These are phyloP conservation scores for Cercospora citrullina DNA, from an alignment of 2,329 filamentous ascomycete genomes.

Conservation along the genomic window DNA sequence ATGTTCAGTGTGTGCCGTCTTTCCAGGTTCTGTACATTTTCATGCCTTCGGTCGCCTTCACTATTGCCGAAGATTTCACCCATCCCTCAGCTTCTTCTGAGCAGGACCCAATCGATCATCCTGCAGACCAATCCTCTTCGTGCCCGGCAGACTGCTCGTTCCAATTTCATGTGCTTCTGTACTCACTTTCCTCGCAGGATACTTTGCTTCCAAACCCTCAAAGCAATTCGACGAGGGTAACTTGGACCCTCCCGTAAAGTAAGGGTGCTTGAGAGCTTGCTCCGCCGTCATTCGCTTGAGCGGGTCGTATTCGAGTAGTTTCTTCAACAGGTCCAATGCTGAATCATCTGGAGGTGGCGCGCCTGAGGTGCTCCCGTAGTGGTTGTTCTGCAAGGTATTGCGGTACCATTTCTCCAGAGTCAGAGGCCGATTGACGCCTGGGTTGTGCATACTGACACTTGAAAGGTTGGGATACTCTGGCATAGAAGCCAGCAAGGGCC, in stretches of 20 bases:
- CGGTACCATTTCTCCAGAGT: constrained; percentile 69
- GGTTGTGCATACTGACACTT: constrained; percentile 46
- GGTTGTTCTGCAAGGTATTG: constrained; percentile 49
- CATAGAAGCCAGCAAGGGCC: constrained; percentile 82
- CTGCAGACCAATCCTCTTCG: constrained; percentile 80
- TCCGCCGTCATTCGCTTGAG: constrained; percentile 83
- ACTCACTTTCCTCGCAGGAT: constrained; percentile 87
- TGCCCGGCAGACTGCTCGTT: constrained; percentile 84
- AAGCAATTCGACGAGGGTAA: constrained; percentile 79
- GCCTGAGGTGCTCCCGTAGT: constrained; percentile 41
- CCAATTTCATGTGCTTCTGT: constrained; percentile 93
- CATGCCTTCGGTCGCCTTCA: too few relatives aligned
- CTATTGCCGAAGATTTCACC: constrained; percentile 20
- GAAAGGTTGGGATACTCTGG: constrained; percentile 66
- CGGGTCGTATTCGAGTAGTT: constrained; percentile 89
- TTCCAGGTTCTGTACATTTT: too few relatives aligned
- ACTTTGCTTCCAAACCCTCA: constrained; percentile 82
- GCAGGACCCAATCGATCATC: constrained; percentile 72
- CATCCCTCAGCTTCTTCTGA: constrained; percentile 55
- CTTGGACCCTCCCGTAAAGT: constrained; percentile 62
- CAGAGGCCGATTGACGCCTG: constrained; percentile 54
- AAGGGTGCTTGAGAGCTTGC: constrained; percentile 84
- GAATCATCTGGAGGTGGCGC: constrained; percentile 61
- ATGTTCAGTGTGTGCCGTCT: too few relatives aligned
- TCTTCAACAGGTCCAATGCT: constrained; percentile 71